Percentiles rank a stretch among this genome's conserved stretches.
These are phyloP conservation scores for Sporothrix pallida DNA, from an alignment of 2,329 filamentous ascomycete species.

Conservation along the genomic window DNA sequence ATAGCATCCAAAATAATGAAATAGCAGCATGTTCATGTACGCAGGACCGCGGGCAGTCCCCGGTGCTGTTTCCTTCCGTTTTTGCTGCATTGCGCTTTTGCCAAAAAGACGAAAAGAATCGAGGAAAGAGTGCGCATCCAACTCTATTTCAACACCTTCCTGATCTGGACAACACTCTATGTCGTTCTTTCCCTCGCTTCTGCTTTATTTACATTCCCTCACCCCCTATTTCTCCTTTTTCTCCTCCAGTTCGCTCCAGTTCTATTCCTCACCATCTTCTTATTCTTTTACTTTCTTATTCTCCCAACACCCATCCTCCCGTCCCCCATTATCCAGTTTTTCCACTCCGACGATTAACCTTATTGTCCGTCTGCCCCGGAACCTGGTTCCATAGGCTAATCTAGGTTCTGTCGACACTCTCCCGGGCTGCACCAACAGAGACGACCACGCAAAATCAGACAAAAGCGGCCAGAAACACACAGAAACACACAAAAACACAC, in stretches of 20 bases:
- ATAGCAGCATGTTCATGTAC: not conserved
- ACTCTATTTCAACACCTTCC: slow-evolving; percentile 9
- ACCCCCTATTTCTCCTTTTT: not conserved
- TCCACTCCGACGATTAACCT: not conserved
- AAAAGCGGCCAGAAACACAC: no score
- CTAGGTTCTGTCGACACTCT: not conserved
- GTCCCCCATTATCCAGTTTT: no score
- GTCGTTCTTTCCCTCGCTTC: not conserved
- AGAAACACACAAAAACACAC: no score
- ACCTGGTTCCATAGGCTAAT: slow-evolving; percentile 31
- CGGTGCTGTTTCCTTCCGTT: not conserved
- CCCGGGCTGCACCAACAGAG: slow-evolving; percentile 2
- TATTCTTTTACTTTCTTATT: no score
- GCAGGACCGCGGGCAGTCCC: not conserved
- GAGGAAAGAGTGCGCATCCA: no score
- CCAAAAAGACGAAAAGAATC: no score
- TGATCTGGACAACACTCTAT: not conserved
- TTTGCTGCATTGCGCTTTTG: not conserved
- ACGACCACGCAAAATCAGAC: no score
- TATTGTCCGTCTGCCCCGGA: slow-evolving; percentile 24
- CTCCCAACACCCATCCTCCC: no score
- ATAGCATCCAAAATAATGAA: not conserved
- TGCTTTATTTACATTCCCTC: not conserved
- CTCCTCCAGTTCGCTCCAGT: no score
- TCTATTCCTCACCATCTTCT: not conserved